Evolutionary conservation across 2,329 filamentous ascomycete species (phyloP).

Genomic region (Aureobasidium sp.): DNA sequence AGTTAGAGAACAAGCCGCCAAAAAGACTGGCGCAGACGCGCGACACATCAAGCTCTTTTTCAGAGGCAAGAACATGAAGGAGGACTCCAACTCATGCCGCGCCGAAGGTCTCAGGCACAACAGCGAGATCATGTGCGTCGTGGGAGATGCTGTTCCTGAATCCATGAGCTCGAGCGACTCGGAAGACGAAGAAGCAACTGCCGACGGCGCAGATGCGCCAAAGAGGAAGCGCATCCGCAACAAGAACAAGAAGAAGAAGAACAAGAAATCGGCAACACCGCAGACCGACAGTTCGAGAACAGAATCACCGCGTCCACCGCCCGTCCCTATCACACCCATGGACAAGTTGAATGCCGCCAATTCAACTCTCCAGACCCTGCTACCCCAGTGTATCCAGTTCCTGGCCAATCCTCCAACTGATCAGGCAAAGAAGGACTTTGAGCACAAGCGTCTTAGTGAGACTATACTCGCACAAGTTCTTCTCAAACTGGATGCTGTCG

Average conservation of each 20-base stretch:
- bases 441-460: constrained; percentile 69
- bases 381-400: constrained; percentile 60
- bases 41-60: constrained; percentile 61
- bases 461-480: constrained; percentile 69
- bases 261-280: constrained; percentile 33
- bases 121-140: constrained; percentile 54
- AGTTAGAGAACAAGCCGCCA: constrained; percentile 59
- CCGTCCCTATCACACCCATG: constrained; percentile 39
- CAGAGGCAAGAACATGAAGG: constrained; percentile 65
- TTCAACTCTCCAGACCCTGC: constrained; percentile 55
- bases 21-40: constrained; percentile 55
- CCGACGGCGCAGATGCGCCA: constrained; percentile 28
- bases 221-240: constrained; percentile 36
- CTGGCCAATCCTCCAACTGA: constrained; percentile 57
- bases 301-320: constrained; percentile 34
- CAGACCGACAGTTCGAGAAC: constrained; percentile 27
- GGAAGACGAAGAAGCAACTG: constrained; percentile 31
- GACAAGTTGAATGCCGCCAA: constrained; percentile 63
- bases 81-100: constrained; percentile 50
- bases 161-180: constrained; percentile 36
- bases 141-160: constrained; percentile 46
- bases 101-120: constrained; percentile 53
- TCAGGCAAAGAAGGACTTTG: constrained; percentile 60
- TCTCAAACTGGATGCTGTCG: constrained; percentile 69
- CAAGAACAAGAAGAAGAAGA: constrained; percentile 41